Conservation (phyloP, 768 basidiomycete genomes). For the Leucosporidium creatinivorum region DNA sequence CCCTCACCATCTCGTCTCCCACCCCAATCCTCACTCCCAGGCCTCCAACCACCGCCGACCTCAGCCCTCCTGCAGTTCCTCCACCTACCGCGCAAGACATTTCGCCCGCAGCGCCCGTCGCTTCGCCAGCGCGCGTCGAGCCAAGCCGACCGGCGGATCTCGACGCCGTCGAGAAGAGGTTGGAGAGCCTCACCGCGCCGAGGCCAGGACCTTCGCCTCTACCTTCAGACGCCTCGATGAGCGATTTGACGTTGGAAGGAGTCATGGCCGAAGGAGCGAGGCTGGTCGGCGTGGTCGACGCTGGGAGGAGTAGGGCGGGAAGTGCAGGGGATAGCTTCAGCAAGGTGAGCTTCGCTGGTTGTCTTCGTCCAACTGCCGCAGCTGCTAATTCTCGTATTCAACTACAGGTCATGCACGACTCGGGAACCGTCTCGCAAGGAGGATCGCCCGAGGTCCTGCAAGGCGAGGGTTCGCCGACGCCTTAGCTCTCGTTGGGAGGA, state of each 20-base stretch:
- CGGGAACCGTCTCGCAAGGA: neutral
- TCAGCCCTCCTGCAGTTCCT: neutral
- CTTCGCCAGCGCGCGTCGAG: neutral
- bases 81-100: neutral
- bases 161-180: constrained; percentile 16
- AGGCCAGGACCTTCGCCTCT: constrained; percentile 26
- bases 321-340: constrained; percentile 10
- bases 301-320: constrained; percentile 3
- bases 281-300: neutral
- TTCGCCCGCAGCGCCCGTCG: neutral
- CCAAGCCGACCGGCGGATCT: constrained; percentile 1
- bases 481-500: too few species aligned
- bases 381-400: neutral
- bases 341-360: constrained; percentile 3
- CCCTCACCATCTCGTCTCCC: constrained; percentile 16
- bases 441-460: too few species aligned
- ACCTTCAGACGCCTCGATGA: constrained; percentile 1
- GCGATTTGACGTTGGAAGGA: constrained; percentile 10
- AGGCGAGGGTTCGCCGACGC: too few species aligned
- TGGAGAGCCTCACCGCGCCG: neutral
- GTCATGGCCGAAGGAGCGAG: constrained; percentile 24
- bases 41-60: neutral
- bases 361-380: neutral
- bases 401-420: neutral
- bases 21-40: constrained; percentile 12